These are phyloP conservation scores for Straminergon stramineum DNA, from an alignment of 225 moss, liverwort and hornwort genomes.

Conservation along the genomic window DNA sequence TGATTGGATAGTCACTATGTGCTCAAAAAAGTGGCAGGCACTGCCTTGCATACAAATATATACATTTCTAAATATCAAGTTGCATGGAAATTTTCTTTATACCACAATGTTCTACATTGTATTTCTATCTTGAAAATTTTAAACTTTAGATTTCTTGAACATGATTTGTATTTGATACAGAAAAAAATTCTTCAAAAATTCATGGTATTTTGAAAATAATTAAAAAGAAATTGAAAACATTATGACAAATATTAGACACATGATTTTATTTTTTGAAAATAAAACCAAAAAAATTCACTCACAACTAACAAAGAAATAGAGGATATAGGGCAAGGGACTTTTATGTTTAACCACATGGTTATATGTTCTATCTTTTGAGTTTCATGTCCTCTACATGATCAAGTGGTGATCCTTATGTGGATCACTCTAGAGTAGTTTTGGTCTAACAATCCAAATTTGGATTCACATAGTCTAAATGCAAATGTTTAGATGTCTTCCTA, in stretches of 20 bases:
- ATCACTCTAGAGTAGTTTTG: not conserved
- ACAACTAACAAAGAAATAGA: not conserved
- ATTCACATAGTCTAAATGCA: not conserved
- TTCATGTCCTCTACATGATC: accelerated
- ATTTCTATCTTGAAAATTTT: not conserved
- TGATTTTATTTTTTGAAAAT: not conserved
- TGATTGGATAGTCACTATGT: too few relatives aligned
- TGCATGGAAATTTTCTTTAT: accelerated
- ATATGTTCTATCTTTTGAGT: accelerated
- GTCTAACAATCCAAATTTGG: not conserved
- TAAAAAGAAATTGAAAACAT: not conserved
- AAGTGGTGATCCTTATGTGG: too few relatives aligned
- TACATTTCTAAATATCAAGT: not conserved
- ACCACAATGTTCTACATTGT: not conserved
- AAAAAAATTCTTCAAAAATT: too few relatives aligned
- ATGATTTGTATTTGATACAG: not conserved
- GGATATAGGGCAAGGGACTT: not conserved
- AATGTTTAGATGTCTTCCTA: too few relatives aligned
- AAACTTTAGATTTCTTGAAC: not conserved
- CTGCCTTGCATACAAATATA: too few relatives aligned
- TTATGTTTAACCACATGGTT: not conserved
- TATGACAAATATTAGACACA: not conserved
- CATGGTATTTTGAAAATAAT: accelerated
- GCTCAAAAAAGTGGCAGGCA: too few relatives aligned
- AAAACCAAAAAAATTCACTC: not conserved